phyloP scores from a whole-genome alignment of 2,329 filamentous ascomycete species.

The Aspergillus chevalieri region DNA sequence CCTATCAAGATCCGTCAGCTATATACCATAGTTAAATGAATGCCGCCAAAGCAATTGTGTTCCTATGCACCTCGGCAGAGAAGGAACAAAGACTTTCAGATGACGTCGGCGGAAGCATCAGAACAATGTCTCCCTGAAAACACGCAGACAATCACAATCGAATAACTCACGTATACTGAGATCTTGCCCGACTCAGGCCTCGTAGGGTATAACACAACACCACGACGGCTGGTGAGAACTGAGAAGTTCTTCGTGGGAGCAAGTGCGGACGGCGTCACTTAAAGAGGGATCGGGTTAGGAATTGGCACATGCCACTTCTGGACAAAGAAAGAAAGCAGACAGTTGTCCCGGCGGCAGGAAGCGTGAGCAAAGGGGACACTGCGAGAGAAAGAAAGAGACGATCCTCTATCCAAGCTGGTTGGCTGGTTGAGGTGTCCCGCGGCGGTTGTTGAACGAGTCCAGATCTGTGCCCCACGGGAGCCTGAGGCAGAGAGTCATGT shows the following conservation, averaged over 20 bases:
- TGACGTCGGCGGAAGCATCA: no score
- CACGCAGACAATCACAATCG: neutral
- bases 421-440: no score
- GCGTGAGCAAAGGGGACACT: neutral
- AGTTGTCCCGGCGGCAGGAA: neutral
- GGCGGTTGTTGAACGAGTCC: no score
- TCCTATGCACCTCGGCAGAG: neutral
- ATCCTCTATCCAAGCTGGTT: neutral
- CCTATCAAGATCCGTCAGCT: slow-evolving; percentile 17
- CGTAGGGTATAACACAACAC: slow-evolving; percentile 17
- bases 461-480: no score
- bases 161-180: slow-evolving; percentile 26
- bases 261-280: slow-evolving; percentile 21
- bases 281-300: slow-evolving; percentile 15
- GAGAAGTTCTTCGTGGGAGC: slow-evolving; percentile 11
- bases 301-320: neutral
- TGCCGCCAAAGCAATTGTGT: slow-evolving; percentile 2
- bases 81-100: slow-evolving; percentile 10
- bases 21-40: neutral
- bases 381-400: neutral
- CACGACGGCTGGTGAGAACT: slow-evolving; percentile 20
- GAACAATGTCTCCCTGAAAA: neutral
- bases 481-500: no score
- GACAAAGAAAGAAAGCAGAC: neutral
- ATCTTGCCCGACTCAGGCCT: slow-evolving; percentile 22